Percentiles rank a stretch among this genome's conserved stretches.
Conservation (phyloP, 2,329 filamentous ascomycete genomes). For the Periconia sp. region DNA sequence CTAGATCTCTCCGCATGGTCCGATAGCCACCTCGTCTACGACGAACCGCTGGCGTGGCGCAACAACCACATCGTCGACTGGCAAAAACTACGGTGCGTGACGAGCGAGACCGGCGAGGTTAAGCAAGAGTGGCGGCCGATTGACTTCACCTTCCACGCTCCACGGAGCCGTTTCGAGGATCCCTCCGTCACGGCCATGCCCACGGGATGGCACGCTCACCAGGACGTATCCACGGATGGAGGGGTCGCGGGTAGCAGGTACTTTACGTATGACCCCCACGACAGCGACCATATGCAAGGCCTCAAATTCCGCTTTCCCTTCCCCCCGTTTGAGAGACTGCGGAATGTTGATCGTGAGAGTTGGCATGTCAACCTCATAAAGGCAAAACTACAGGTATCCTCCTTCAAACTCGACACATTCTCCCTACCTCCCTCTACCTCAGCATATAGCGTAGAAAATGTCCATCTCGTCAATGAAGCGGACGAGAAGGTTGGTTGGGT, state of each 20-base stretch:
- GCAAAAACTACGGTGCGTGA: conserved; percentile 7
- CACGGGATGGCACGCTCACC: neutral
- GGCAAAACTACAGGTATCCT: conserved; percentile 4
- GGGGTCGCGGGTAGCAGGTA: too few species aligned
- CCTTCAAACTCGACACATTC: conserved; percentile 6
- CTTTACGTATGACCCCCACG: too few species aligned
- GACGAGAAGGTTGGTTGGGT: conserved; percentile 6
- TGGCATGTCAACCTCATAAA: conserved; percentile 5
- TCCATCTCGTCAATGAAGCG: conserved; percentile 3
- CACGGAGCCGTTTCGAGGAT: neutral
- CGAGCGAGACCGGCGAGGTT: conserved; percentile 1
- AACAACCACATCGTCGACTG: conserved; percentile 9
- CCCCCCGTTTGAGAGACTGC: neutral
- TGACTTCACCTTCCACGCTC: neutral
- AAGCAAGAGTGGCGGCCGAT: conserved; percentile 2
- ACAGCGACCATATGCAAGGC: too few species aligned
- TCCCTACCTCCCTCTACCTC: conserved; percentile 2
- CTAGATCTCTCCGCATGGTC: conserved; percentile 8
- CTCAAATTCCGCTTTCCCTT: too few species aligned
- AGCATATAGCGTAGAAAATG: conserved; percentile 4
- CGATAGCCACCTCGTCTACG: conserved; percentile 6
- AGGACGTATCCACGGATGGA: too few species aligned
- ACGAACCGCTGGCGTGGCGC: conserved; percentile 4
- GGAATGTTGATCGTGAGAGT: conserved; percentile 5
- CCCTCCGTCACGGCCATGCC: conserved; percentile 1